Conservation (phyloP, 805 yeast genomes). For the Kazachstania taianensis region DNA sequence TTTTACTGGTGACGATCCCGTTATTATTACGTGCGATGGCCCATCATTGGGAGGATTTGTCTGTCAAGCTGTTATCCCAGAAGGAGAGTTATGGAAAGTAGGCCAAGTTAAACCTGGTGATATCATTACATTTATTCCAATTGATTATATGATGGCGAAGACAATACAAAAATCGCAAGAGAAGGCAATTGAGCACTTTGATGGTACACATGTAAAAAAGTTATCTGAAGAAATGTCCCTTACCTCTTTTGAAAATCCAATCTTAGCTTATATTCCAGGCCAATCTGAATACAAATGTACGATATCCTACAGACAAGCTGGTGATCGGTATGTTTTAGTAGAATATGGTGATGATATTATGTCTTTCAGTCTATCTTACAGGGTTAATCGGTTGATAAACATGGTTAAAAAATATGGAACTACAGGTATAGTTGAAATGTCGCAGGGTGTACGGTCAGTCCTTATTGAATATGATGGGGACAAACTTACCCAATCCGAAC, state of each 20-base stretch:
- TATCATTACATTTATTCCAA: constrained; percentile 65
- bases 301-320: constrained; percentile 89
- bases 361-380: constrained; percentile 77
- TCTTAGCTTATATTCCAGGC: constrained; percentile 44
- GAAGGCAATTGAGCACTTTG: constrained; percentile 32
- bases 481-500: constrained; percentile 46
- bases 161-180: constrained; percentile 55
- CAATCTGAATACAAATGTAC: constrained; percentile 46
- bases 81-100: constrained; percentile 96
- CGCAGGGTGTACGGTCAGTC: constrained; percentile 94
- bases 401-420: constrained; percentile 57
- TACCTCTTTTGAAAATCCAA: constrained; percentile 54
- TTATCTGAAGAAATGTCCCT: constrained; percentile 29
- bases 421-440: constrained; percentile 84
- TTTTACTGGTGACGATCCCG: constrained; percentile 98
- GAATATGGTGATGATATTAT: constrained; percentile 86
- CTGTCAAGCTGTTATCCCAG: constrained; percentile 91
- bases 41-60: constrained; percentile 97
- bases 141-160: constrained; percentile 59
- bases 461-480: constrained; percentile 71
- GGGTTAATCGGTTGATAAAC: constrained; percentile 74
- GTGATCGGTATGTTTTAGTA: constrained; percentile 84
- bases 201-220: constrained; percentile 10
- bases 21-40: constrained; percentile 92
- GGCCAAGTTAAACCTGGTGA: constrained; percentile 98